phyloP scores from a whole-genome alignment of 1,139 yeast species.

The Candida tropicalis region DNA sequence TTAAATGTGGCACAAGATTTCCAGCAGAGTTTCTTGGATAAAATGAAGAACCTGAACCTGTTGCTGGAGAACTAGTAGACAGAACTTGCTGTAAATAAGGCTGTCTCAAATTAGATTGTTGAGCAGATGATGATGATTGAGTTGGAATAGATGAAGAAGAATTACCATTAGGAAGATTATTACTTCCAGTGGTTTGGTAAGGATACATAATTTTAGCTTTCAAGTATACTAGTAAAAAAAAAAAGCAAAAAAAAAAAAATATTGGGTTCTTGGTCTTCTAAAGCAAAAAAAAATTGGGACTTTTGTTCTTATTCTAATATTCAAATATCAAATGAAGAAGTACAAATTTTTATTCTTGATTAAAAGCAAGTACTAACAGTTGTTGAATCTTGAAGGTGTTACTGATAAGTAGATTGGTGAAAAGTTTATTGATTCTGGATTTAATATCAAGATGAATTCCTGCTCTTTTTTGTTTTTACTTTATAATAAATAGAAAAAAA shows the following conservation, averaged over 20 bases:
- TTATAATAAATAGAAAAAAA: neutral
- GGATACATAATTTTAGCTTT: constrained; percentile 16
- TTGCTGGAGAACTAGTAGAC: neutral
- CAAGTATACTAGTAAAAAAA: neutral
- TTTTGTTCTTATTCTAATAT: no score
- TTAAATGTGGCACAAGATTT: constrained; percentile 15
- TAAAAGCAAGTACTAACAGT: no score
- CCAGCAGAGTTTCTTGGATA: constrained; percentile 3
- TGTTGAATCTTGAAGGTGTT: no score
- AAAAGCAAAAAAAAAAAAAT: neutral
- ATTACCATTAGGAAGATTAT: constrained; percentile 8
- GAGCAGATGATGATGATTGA: constrained; percentile 8
- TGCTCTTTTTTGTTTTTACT: no score
- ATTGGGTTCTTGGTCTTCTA: no score
- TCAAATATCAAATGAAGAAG: no score
- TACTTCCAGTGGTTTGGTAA: constrained; percentile 11
- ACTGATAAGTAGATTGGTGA: no score
- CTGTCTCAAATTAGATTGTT: constrained; percentile 9
- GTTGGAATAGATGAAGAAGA: constrained; percentile 5
- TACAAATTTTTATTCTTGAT: no score
- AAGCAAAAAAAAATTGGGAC: neutral
- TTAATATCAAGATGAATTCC: no score
- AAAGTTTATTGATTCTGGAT: no score
- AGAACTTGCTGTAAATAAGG: constrained; percentile 9
- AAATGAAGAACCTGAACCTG: constrained; percentile 2